A percentile compares a stretch with the other conserved stretches of the same genome.
These are phyloP conservation scores for Trebouxia sp. DNA, from an alignment of 139 green algal species.

Conservation along the genomic window DNA sequence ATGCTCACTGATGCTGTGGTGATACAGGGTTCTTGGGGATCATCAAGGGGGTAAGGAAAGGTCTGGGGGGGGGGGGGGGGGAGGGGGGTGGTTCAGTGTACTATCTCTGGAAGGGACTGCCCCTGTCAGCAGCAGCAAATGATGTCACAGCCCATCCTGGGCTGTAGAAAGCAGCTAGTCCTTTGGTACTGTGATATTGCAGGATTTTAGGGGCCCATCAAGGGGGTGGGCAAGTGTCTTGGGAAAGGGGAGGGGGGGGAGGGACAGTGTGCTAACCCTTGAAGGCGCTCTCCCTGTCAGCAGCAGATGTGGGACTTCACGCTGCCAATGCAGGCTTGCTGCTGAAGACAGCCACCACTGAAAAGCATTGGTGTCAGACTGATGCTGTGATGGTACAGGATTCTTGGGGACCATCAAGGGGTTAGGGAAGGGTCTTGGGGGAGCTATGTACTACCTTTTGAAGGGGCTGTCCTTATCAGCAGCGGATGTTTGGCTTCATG, in stretches of 20 bases:
- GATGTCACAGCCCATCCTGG: too few relatives aligned
- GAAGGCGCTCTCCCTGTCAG: background rate
- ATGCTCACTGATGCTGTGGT: too few relatives aligned
- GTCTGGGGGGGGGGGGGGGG: background rate
- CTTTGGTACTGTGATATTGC: too few relatives aligned
- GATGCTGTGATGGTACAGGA: too few relatives aligned
- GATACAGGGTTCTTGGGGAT: background rate
- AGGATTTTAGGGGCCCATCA: too few relatives aligned
- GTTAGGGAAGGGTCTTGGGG: conserved; percentile 1
- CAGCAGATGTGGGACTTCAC: background rate
- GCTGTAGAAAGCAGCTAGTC: too few relatives aligned
- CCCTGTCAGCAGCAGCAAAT: too few relatives aligned
- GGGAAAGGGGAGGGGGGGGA: too few relatives aligned
- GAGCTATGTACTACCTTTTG: background rate
- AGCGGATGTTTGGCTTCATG: background rate
- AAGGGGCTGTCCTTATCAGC: background rate
- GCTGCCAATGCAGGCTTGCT: conserved; percentile 8
- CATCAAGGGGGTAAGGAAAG: conserved; percentile 7
- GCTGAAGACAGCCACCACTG: background rate
- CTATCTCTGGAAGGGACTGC: too few relatives aligned
- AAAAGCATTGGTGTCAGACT: too few relatives aligned
- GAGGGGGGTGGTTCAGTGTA: too few relatives aligned
- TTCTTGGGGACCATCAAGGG: background rate
- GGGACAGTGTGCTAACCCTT: conserved; percentile 2
- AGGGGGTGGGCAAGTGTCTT: too few relatives aligned